A percentile compares a stretch with the other conserved stretches of the same genome.
Conservation (phyloP, 192 early-diverging fungal species). For the Coemansia aciculifera region DNA sequence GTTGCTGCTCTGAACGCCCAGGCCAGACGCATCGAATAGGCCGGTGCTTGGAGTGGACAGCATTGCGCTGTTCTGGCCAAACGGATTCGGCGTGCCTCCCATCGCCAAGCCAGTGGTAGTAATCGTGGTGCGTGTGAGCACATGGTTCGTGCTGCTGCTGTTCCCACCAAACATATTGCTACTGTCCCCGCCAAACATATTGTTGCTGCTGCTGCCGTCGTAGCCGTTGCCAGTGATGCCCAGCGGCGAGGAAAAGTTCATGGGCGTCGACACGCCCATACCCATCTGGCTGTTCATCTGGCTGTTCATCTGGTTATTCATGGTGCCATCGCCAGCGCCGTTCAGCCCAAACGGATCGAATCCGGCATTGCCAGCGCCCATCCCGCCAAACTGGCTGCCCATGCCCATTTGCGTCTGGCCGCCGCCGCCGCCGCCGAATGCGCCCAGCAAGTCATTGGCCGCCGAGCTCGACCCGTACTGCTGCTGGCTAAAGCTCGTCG, state of each 20-base stretch:
- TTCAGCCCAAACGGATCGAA: conserved; percentile 53
- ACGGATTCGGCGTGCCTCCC: conserved; percentile 22
- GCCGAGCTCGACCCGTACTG: conserved; percentile 34
- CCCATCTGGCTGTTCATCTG: conserved; percentile 11
- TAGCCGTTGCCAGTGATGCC: conserved; percentile 11
- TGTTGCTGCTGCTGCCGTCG: conserved; percentile 6
- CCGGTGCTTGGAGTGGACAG: conserved; percentile 16
- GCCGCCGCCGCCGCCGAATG: conserved; percentile 17
- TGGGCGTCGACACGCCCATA: conserved; percentile 1
- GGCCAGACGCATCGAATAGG: conserved; percentile 20
- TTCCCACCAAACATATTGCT: conserved; percentile 20
- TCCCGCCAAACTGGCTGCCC: conserved; percentile 21
- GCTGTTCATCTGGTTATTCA: conserved; percentile 12
- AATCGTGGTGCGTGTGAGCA: conserved; percentile 34
- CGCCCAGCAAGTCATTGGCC: conserved; percentile 31
- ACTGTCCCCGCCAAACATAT: conserved; percentile 19
- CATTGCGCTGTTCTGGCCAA: conserved; percentile 31
- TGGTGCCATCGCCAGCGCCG: conserved; percentile 2
- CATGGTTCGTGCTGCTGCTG: conserved; percentile 38
- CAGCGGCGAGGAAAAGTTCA: conserved; percentile 24
- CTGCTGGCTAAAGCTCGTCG: conserved; percentile 30
- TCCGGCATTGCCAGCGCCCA: conserved; percentile 3
- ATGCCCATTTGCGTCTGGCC: conserved; percentile 14
- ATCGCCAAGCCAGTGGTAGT: conserved; percentile 23
- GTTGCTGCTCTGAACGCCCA: conserved; percentile 7